Percentiles rank a stretch among this genome's conserved stretches.
phyloP scores from a whole-genome alignment of 129 eudicot genomes.

The Gnaphalium uliginosum region DNA sequence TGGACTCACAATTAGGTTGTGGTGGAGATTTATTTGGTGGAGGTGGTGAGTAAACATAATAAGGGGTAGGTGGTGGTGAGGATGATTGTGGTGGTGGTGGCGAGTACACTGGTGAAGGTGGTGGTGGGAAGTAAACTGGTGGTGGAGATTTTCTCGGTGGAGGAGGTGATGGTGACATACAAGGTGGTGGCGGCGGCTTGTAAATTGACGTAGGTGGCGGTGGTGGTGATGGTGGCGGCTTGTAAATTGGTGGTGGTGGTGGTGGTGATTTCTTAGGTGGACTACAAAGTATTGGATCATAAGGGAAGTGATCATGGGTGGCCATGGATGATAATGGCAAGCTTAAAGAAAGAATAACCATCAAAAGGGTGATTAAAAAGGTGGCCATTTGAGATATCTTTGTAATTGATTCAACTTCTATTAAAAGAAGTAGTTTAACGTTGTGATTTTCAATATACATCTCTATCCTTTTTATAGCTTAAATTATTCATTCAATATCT shows the following conservation, averaged over 20 bases:
- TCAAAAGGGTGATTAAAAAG: conserved; percentile 35
- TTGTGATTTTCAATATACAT: conserved; percentile 7
- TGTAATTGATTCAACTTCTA: conserved; percentile 20
- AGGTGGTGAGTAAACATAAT: neutral
- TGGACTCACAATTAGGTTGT: neutral
- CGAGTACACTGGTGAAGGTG: neutral
- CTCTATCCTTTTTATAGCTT: conserved; percentile 35
- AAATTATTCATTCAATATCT: neutral
- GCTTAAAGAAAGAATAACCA: conserved; percentile 39
- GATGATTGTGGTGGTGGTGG: neutral
- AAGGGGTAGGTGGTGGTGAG: neutral
- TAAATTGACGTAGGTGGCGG: conserved; percentile 31
- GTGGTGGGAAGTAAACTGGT: conserved; percentile 33
- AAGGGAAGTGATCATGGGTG: conserved; percentile 19
- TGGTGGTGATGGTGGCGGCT: conserved; percentile 4
- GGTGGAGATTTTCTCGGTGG: conserved; percentile 21
- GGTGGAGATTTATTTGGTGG: neutral
- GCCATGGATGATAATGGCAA: conserved; percentile 25
- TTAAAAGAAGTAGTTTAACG: neutral
- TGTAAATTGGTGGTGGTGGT: neutral
- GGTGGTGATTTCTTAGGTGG: neutral
- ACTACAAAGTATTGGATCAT: conserved; percentile 22
- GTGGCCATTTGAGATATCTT: conserved; percentile 30
- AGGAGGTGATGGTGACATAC: neutral
- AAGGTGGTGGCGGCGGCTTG: conserved; percentile 15